phyloP scores from a whole-genome alignment of 257 asterid genomes.

The Solanum arcanum region DNA sequence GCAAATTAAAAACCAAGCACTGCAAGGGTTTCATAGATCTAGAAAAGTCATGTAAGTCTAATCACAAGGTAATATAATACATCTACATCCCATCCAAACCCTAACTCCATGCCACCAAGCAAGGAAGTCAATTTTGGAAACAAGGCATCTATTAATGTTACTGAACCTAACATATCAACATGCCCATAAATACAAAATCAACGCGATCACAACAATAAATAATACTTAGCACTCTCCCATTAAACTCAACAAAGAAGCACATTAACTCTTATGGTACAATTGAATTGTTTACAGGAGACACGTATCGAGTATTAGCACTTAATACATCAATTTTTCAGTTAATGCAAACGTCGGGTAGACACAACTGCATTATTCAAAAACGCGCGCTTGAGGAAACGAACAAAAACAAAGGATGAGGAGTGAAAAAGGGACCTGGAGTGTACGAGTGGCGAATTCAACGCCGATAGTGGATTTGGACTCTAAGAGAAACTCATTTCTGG shows the following conservation, averaged over 20 bases:
- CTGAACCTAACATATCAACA: not conserved
- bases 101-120: not conserved
- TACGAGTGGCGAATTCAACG: constrained; percentile 47
- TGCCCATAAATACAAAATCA: not conserved
- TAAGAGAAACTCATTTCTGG: constrained; percentile 35
- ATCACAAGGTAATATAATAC: not conserved
- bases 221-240: not conserved
- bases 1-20: not conserved
- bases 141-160: not conserved
- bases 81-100: not conserved
- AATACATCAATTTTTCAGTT: not conserved
- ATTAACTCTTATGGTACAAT: not conserved
- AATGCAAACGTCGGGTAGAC: not conserved
- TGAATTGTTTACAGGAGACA: too few relatives aligned
- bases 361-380: not conserved
- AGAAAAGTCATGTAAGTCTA: not conserved
- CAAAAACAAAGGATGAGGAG: not conserved
- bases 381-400: not conserved
- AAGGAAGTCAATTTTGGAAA: not conserved
- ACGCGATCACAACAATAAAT: not conserved
- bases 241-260: not conserved
- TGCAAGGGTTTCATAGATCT: not conserved
- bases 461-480: constrained; percentile 48
- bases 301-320: not conserved
- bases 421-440: constrained; percentile 11